phyloP scores from a whole-genome alignment of 495 filamentous ascomycete genomes.

The Neurospora sp. region DNA sequence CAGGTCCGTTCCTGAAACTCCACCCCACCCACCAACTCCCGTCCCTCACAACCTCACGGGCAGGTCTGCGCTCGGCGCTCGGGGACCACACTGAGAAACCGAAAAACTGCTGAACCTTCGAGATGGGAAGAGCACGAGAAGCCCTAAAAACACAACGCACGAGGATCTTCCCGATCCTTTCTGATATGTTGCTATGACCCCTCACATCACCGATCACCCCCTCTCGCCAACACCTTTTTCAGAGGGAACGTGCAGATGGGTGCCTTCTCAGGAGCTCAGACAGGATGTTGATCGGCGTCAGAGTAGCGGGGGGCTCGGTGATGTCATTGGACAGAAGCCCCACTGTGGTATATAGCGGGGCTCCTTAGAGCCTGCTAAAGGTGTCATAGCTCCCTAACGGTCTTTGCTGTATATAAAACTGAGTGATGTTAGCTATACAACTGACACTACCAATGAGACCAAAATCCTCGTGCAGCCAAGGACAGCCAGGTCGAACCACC shows the following conservation, averaged over 20 bases:
- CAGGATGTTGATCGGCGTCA: not conserved
- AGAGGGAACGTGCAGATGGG: not conserved
- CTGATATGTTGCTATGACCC: not conserved
- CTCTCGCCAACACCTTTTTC: not conserved
- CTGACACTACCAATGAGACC: not conserved
- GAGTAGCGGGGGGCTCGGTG: not conserved
- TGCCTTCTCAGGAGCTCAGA: not conserved
- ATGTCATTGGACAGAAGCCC: not conserved
- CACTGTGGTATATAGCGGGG: not conserved
- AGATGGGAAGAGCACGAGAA: not conserved
- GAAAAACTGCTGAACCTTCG: not conserved
- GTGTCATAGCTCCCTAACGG: too few relatives aligned
- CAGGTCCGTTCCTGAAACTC: not conserved
- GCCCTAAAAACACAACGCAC: not conserved
- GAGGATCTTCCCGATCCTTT: not conserved
- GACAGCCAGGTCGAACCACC: not conserved
- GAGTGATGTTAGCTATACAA: not conserved
- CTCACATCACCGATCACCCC: not conserved
- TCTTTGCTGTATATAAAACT: too few relatives aligned
- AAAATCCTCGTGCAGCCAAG: not conserved
- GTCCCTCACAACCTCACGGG: not conserved
- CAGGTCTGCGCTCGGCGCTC: not conserved
- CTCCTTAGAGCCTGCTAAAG: too few relatives aligned
- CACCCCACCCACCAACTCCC: not conserved
- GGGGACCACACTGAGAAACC: not conserved